Evolutionary conservation across 192 early-diverging fungal species (phyloP).

Genomic region (Linnemannia hyalina): DNA sequence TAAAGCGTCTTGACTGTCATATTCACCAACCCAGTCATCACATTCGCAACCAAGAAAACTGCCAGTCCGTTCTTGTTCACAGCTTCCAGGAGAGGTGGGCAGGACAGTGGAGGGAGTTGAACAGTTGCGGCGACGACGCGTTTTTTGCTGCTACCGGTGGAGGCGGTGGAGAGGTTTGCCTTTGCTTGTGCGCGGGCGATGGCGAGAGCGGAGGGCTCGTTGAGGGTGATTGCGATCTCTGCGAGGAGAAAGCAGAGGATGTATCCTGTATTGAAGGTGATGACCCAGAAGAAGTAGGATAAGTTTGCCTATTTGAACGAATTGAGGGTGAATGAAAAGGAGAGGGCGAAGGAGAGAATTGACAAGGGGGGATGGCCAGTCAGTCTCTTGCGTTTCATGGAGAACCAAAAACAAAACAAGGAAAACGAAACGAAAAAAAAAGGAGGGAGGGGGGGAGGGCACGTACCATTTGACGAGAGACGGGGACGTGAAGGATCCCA

Average conservation of each 20-base stretch:
- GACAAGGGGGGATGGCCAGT: neutral
- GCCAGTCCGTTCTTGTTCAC: slow-evolving; percentile 88
- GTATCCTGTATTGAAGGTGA: slow-evolving; percentile 75
- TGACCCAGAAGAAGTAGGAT: slow-evolving; percentile 85
- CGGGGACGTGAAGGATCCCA: slow-evolving; percentile 67
- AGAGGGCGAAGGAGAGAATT: neutral
- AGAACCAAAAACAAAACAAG: neutral
- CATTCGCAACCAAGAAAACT: slow-evolving; percentile 90
- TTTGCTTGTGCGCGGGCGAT: slow-evolving; percentile 44
- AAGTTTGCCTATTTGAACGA: slow-evolving; percentile 66
- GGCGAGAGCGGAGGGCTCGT: slow-evolving; percentile 37
- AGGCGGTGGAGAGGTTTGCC: slow-evolving; percentile 56
- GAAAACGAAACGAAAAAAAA: neutral
- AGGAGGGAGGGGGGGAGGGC: neutral
- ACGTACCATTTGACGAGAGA: slow-evolving; percentile 81
- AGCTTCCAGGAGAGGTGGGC: slow-evolving; percentile 72
- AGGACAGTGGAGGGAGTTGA: slow-evolving; percentile 56
- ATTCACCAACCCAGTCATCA: slow-evolving; percentile 90
- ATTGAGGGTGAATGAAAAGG: neutral
- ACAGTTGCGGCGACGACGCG: slow-evolving; percentile 56
- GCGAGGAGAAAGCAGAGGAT: slow-evolving; percentile 73
- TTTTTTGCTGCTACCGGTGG: slow-evolving; percentile 58
- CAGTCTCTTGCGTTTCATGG: neutral
- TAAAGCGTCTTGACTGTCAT: slow-evolving; percentile 83
- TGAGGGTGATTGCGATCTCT: slow-evolving; percentile 57